phyloP scores from a whole-genome alignment of 2,329 filamentous ascomycete genomes.

The Neofusicoccum cordaticola region DNA sequence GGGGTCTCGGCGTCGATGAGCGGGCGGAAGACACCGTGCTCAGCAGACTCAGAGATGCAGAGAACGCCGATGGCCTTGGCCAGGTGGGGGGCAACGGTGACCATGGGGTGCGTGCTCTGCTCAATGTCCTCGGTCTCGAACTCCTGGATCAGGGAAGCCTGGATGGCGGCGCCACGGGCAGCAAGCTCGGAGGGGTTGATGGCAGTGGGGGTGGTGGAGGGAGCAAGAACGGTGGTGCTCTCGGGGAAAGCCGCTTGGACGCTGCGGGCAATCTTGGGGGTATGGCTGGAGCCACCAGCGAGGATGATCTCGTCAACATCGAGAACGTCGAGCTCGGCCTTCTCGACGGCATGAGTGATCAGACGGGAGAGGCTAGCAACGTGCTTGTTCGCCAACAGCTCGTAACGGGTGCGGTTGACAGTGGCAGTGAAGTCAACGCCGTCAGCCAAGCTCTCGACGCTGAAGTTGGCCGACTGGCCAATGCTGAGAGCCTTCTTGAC shows the following conservation, averaged over 20 bases:
- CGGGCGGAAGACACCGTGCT: conserved; percentile 70
- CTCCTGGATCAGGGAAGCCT: conserved; percentile 90
- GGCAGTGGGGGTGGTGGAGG: conserved; percentile 71
- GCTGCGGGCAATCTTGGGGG: conserved; percentile 84
- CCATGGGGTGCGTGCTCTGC: conserved; percentile 91
- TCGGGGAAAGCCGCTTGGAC: conserved; percentile 77
- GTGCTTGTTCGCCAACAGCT: conserved; percentile 81
- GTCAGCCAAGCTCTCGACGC: conserved; percentile 84
- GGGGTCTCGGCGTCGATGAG: conserved; percentile 84
- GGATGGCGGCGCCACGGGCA: conserved; percentile 87
- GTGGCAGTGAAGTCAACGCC: conserved; percentile 89
- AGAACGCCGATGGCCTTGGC: conserved; percentile 85
- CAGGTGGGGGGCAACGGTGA: conserved; percentile 91
- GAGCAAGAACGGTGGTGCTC: conserved; percentile 74
- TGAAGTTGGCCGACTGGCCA: conserved; percentile 84
- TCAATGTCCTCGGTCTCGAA: conserved; percentile 93
- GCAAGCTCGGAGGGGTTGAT: conserved; percentile 93
- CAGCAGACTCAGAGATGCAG: conserved; percentile 57
- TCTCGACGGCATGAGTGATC: conserved; percentile 80
- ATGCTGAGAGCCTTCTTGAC: conserved; percentile 90
- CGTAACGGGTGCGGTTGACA: conserved; percentile 90
- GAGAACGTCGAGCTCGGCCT: conserved; percentile 86
- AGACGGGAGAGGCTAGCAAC: conserved; percentile 85
- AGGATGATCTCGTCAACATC: conserved; percentile 95
- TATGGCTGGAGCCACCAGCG: conserved; percentile 88